Base-by-base conservation (phyloP, 805 yeast genomes). In the Candida ulmi region DNA sequence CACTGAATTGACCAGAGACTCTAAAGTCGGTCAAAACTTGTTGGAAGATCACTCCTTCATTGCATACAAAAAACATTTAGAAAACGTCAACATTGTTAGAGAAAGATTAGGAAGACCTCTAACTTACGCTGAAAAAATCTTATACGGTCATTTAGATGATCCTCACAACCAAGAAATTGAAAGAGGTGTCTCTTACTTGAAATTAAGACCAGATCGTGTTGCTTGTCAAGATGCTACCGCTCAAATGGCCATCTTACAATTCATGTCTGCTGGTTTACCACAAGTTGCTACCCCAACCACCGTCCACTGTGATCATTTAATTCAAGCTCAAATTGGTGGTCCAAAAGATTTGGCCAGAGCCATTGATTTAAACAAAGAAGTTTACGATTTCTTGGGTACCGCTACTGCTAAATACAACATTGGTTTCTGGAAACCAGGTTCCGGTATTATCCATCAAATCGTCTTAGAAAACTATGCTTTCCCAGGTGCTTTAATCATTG, bases 181-280 rank as follows among this genome's bases (percentile, higher is more conserved):
- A 66, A 83, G 98, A 65, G 97, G 98, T 61, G 76, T 79, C 42
- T 83, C 93, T 36, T 91, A 91, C 71, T 76, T 90, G 66, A 91
- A 91, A 70, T 76, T 91, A 62, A 83, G 95, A 69, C 98, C 98
- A 40, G 98, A 90, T 66, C 80, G 98, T 66, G 97, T 91, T 46
- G 97, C 97, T 36, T 88, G 95, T 84, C 98, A 90, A 74, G 98
- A 90, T 73, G 98, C 98, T 42, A 88, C 96, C 43, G 97, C 97
- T 42, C 98, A 90, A 73, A 90, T 90, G 98, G 96, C 97, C 41
- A 77, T 90, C 54, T 72, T 90, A 60, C 98, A 90, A 72, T 90
- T 90, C 66, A 88, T 88, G 95, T 84, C 95, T 45, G 95, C 95
- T 54, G 95, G 95, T 58, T 71, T 88, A 78, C 83, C 86, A 46